Evolutionary conservation across 2,329 filamentous ascomycete genomes (phyloP).

Genomic region (Pestalotiopsis sp.): DNA sequence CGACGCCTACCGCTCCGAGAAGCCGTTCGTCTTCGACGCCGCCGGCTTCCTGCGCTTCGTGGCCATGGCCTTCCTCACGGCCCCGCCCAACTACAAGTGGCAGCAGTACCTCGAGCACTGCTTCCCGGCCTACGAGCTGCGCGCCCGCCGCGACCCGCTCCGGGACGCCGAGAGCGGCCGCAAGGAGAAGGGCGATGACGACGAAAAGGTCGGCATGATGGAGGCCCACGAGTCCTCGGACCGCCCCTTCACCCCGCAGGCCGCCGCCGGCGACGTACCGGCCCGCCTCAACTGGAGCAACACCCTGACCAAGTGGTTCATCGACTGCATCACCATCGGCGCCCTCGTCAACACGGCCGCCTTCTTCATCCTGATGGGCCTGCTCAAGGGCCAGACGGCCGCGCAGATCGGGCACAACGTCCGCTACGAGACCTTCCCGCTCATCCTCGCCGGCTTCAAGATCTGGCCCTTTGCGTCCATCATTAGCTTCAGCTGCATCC

Average conservation of each 20-base stretch:
- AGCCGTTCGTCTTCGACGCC: constrained; percentile 46
- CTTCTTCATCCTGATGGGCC: constrained; percentile 49
- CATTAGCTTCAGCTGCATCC: constrained; percentile 50
- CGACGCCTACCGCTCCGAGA: constrained; percentile 45
- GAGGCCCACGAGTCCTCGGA: constrained; percentile 12
- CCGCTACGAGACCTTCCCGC: constrained; percentile 44
- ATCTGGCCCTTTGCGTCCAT: constrained; percentile 55
- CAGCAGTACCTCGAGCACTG: constrained; percentile 54
- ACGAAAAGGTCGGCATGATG: constrained; percentile 20
- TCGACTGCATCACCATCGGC: constrained; percentile 50
- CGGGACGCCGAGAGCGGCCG: constrained; percentile 29
- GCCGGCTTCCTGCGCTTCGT: constrained; percentile 55
- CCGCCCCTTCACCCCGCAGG: constrained; percentile 11
- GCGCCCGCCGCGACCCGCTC: constrained; percentile 10
- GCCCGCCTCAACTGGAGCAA: constrained; percentile 42
- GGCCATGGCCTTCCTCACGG: constrained; percentile 51
- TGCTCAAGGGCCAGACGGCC: constrained; percentile 41
- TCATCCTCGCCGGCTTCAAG: constrained; percentile 52
- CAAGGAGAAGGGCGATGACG: constrained; percentile 24
- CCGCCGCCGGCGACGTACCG: not conserved
- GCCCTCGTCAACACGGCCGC: constrained; percentile 48
- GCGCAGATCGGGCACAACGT: constrained; percentile 41
- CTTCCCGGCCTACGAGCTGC: constrained; percentile 47
- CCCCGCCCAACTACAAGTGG: constrained; percentile 61
- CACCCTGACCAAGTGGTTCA: constrained; percentile 50